Evolutionary conservation across 2,329 filamentous ascomycete genomes (phyloP).

Genomic region (Endothia cerciana): DNA sequence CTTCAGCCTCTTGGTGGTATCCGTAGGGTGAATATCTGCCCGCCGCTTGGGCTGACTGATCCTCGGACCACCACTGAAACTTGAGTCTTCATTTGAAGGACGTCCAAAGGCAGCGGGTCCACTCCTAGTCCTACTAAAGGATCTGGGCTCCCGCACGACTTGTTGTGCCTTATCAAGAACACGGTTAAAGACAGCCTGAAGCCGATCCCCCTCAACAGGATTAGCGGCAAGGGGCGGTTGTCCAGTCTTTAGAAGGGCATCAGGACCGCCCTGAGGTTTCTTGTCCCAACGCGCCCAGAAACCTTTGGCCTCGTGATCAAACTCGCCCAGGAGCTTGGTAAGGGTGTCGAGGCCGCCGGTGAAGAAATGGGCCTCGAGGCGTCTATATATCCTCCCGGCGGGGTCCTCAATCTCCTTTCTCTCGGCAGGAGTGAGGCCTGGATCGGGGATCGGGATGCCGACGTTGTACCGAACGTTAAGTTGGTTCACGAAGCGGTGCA

Average conservation of each 20-base stretch:
- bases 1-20: conserved; percentile 24
- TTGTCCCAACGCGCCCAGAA: conserved; percentile 33
- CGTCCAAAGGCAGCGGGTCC: conserved; percentile 19
- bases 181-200: conserved; percentile 34
- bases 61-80: no score
- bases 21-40: neutral
- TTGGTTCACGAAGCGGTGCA: conserved; percentile 28
- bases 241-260: conserved; percentile 27
- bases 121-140: conserved; percentile 22
- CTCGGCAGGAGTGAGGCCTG: conserved; percentile 29
- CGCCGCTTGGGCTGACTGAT: neutral
- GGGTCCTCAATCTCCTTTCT: conserved; percentile 29
- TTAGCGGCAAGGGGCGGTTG: conserved; percentile 29
- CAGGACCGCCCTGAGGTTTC: conserved; percentile 31
- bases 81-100: neutral
- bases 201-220: conserved; percentile 27
- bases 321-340: conserved; percentile 29
- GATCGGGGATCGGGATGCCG: conserved; percentile 33
- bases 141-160: neutral
- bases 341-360: conserved; percentile 28
- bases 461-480: conserved; percentile 37
- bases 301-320: conserved; percentile 32
- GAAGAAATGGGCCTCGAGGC: conserved; percentile 34
- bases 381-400: conserved; percentile 22
- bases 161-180: conserved; percentile 30